Evolutionary conservation across 305 asterid species (phyloP), one percentile per base, ranked within the genome.

Genomic region (Petunia hybrid): DNA sequence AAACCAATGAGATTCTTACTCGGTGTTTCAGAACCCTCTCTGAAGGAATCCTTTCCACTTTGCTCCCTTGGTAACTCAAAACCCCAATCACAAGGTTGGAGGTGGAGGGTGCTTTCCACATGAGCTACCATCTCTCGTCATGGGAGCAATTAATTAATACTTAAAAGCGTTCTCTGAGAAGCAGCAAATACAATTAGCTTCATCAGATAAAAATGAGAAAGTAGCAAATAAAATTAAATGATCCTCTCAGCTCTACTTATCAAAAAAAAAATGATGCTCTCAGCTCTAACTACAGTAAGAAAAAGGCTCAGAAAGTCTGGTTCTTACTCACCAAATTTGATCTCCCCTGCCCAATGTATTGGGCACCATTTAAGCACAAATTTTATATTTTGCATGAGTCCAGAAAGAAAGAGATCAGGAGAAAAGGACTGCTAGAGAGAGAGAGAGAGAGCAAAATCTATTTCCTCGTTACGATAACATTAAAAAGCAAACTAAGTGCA

Each of bases 71-170:
- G 31, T 22, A 22, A 22, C 31, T 22, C 31, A 22, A 22, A 22
- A 22, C 31, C 31, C 31, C 31, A 22, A 22, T 22, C 31, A 22
- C 31, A 22, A 22, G 31, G 31, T 22, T 22, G 31, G 31, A 22
- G 31, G 31, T 22, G 31, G 31, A 22, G 31, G 31, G 31, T 22
- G 31, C 31, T 22, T 22, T 22, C 31, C 31, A 22, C n/a, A n/a
- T n/a, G n/a, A n/a, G n/a, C n/a, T n/a, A n/a, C n/a, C n/a, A n/a
- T n/a, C n/a, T n/a, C n/a, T n/a, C n/a, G n/a, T 22, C 31, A 22
- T 70, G 42, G 60, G 56, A 68, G 35, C 60, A 70, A 46, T 9
- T 70, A 64, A 64, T 64, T 64, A 10, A 64, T 64, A 64, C 45
- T 64, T 59, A 14, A 64, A 39, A 68, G 70, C 5, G 40, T 64